These are phyloP conservation scores for Coemansia sp. DNA, from an alignment of 192 early-diverging fungal genomes.

Conservation along the genomic window DNA sequence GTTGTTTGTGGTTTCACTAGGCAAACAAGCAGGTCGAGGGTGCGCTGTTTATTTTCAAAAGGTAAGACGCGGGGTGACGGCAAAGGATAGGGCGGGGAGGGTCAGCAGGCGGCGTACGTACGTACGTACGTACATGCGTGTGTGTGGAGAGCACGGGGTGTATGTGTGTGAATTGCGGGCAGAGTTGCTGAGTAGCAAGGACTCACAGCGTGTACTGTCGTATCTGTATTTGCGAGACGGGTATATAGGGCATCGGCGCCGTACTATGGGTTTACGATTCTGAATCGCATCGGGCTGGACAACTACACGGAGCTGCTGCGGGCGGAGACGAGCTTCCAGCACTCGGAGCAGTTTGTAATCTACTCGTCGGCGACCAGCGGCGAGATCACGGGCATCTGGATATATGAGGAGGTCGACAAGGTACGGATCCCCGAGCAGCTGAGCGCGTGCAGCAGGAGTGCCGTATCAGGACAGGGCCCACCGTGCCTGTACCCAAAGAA, in stretches of 20 bases:
- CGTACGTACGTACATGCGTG: no score
- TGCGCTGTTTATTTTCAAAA: slow-evolving; percentile 82
- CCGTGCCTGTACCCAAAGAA: slow-evolving; percentile 38
- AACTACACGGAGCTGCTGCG: slow-evolving; percentile 70
- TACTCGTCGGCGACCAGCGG: slow-evolving; percentile 53
- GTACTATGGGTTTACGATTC: slow-evolving; percentile 75
- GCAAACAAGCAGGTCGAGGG: slow-evolving; percentile 88
- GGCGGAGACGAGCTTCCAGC: slow-evolving; percentile 71
- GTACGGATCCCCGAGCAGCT: slow-evolving; percentile 38
- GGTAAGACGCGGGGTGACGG: no score
- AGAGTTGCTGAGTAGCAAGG: no score
- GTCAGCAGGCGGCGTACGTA: no score
- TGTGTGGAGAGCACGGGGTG: no score
- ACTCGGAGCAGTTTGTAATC: slow-evolving; percentile 84
- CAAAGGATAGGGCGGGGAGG: no score
- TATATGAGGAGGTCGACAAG: slow-evolving; percentile 46
- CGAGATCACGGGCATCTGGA: slow-evolving; percentile 42
- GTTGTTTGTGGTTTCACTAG: no score
- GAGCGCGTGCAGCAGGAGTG: slow-evolving; percentile 31
- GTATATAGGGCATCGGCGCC: slow-evolving; percentile 42
- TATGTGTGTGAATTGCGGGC: no score
- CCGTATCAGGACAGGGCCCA: slow-evolving; percentile 18
- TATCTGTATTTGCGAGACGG: not conserved
- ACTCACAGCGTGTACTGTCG: no score
- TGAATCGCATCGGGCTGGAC: slow-evolving; percentile 84